Evolutionary conservation across 805 yeast species (phyloP).

Genomic region (Hanseniaspora guilliermondii): DNA sequence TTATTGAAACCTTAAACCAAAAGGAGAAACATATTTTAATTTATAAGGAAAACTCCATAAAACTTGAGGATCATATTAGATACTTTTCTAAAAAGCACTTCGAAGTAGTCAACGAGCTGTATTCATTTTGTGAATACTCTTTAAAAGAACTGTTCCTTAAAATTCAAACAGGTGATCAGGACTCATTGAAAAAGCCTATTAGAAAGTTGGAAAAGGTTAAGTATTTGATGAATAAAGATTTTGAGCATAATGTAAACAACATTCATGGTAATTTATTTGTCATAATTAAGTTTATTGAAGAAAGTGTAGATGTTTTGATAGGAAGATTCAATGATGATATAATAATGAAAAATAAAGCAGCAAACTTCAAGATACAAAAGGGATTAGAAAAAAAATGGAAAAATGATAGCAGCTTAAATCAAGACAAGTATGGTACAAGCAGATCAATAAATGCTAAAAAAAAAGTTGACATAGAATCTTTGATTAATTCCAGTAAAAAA

Average conservation of each 20-base stretch:
- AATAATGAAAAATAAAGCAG: not conserved
- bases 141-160: not conserved
- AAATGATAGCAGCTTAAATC: not conserved
- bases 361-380: not conserved
- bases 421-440: not conserved
- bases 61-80: not conserved
- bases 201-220: not conserved
- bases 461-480: not conserved
- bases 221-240: not conserved
- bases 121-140: not conserved
- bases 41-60: not conserved
- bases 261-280: not conserved
- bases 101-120: not conserved
- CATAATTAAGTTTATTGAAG: slow-evolving; percentile 3
- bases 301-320: slow-evolving; percentile 4
- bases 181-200: slow-evolving; percentile 4
- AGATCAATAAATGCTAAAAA: not conserved
- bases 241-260: not conserved
- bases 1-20: not conserved
- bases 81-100: not conserved
- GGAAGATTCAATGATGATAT: slow-evolving; percentile 3
- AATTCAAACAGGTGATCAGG: slow-evolving; percentile 7
- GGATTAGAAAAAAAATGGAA: not conserved
- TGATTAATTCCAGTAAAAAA: not conserved
- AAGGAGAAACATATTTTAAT: not conserved